Percentiles rank a stretch among this genome's conserved stretches.
Conservation (phyloP, 352 stramenopile genomes). For the Globisporangium canariense region DNA sequence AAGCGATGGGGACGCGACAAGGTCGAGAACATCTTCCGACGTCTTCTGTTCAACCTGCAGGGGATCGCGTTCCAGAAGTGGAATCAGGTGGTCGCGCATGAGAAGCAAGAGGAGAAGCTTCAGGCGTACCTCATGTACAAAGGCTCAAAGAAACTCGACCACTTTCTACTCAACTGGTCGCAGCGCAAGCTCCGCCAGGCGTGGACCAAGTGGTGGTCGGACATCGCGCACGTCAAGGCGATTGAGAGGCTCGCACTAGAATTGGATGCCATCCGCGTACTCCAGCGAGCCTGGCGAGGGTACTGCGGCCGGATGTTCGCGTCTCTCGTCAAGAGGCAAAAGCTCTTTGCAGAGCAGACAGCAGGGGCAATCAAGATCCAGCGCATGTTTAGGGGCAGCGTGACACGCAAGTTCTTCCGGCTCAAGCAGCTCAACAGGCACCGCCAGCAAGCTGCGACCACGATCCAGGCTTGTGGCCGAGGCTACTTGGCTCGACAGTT, state of each 20-base stretch:
- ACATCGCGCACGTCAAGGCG: constrained; percentile 50
- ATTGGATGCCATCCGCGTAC: constrained; percentile 43
- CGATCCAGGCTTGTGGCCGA: constrained; percentile 50
- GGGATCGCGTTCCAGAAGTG: constrained; percentile 61
- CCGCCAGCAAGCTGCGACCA: constrained; percentile 37
- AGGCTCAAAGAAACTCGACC: constrained; percentile 70
- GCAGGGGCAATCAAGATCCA: constrained; percentile 52
- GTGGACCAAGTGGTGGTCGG: constrained; percentile 67
- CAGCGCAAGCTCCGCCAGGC: constrained; percentile 61
- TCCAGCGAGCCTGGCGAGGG: constrained; percentile 59
- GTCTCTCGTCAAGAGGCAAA: constrained; percentile 42
- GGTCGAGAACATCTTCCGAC: constrained; percentile 69
- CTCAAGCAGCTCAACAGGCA: constrained; percentile 41
- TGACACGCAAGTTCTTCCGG: constrained; percentile 61
- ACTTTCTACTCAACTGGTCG: constrained; percentile 66
- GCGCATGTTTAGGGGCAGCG: constrained; percentile 51
- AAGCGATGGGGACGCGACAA: constrained; percentile 80
- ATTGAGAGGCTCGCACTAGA: constrained; percentile 46
- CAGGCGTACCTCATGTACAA: constrained; percentile 77
- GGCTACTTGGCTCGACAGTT: constrained; percentile 35
- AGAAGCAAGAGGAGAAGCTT: constrained; percentile 75
- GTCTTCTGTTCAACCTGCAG: constrained; percentile 65
- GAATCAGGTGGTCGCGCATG: constrained; percentile 38
- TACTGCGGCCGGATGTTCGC: constrained; percentile 47
- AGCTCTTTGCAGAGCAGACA: constrained; percentile 34